Percentiles rank a stretch among this genome's conserved stretches.
Evolutionary conservation across 768 basidiomycete species (phyloP).

Genomic region (Pisolithus tinctorius): DNA sequence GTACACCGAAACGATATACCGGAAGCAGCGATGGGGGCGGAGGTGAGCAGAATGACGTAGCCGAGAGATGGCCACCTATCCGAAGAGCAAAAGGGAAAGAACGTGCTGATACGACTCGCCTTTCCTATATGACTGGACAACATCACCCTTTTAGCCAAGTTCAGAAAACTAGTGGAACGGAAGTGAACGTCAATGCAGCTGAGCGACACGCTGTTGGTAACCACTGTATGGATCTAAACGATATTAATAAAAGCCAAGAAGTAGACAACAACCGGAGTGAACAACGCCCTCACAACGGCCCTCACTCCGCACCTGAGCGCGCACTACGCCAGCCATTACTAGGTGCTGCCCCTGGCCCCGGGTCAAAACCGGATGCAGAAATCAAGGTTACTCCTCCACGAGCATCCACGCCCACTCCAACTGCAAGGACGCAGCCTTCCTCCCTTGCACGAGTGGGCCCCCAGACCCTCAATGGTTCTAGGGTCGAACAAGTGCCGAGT

Average conservation of each 20-base stretch:
- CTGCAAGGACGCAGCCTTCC: conserved; percentile 4
- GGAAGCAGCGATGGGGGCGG: background rate
- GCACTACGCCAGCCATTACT: no score
- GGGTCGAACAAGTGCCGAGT: conserved; percentile 7
- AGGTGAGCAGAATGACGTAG: background rate
- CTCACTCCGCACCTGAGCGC: no score
- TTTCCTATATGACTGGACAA: no score
- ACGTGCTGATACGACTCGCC: background rate
- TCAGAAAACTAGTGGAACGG: background rate
- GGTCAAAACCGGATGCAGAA: no score
- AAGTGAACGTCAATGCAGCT: background rate
- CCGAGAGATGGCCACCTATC: no score
- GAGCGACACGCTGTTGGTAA: background rate
- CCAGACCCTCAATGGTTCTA: conserved; percentile 8
- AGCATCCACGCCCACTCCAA: background rate
- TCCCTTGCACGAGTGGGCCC: conserved; percentile 10
- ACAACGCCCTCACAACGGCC: no score
- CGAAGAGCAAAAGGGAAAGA: background rate
- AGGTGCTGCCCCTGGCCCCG: no score
- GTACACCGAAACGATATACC: conserved; percentile 2
- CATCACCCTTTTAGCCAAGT: conserved; percentile 8
- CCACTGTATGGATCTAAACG: no score
- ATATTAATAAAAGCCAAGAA: background rate
- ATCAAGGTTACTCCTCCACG: conserved; percentile 11
- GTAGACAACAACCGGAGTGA: no score